Conservation (phyloP, 2,329 filamentous ascomycete species). For the Fusarium devonianum region DNA sequence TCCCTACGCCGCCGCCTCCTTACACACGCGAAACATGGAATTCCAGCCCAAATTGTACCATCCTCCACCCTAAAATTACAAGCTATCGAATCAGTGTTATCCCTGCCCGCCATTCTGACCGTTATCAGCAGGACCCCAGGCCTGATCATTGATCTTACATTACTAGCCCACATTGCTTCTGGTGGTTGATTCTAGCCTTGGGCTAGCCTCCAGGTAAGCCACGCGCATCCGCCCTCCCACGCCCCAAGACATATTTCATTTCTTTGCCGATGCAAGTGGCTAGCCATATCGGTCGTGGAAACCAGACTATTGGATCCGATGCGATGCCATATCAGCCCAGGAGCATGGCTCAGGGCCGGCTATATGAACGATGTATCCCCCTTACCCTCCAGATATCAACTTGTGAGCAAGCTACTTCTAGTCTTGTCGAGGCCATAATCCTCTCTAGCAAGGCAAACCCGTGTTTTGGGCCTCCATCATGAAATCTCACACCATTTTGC, state of each 20-base stretch:
- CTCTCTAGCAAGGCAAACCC: conserved; percentile 12
- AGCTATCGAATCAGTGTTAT: conserved; percentile 17
- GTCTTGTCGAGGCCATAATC: conserved; percentile 19
- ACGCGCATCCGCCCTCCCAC: conserved; percentile 23
- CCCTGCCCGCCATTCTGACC: conserved; percentile 10
- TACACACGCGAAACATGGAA: conserved; percentile 3
- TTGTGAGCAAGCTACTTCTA: conserved; percentile 16
- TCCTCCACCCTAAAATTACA: conserved; percentile 29
- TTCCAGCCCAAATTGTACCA: conserved; percentile 19
- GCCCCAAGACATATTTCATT: conserved; percentile 39
- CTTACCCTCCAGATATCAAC: conserved; percentile 4
- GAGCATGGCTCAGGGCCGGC: conserved; percentile 14
- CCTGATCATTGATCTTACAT: conserved; percentile 5
- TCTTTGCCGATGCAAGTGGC: conserved; percentile 28
- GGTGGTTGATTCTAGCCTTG: conserved; percentile 22
- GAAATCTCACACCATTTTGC: conserved; percentile 33
- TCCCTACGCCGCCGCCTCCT: conserved; percentile 12
- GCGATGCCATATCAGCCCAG: conserved; percentile 27
- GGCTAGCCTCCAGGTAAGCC: conserved; percentile 34
- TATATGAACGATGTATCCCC: conserved; percentile 34
- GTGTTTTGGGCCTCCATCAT: conserved; percentile 30
- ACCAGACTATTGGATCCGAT: conserved; percentile 35
- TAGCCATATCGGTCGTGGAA: conserved; percentile 33
- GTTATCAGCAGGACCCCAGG: conserved; percentile 10
- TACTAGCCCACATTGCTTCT: conserved; percentile 32